Evolutionary conservation across 208 protist genomes (phyloP).

Genomic region (Leishmania amazonensis): DNA sequence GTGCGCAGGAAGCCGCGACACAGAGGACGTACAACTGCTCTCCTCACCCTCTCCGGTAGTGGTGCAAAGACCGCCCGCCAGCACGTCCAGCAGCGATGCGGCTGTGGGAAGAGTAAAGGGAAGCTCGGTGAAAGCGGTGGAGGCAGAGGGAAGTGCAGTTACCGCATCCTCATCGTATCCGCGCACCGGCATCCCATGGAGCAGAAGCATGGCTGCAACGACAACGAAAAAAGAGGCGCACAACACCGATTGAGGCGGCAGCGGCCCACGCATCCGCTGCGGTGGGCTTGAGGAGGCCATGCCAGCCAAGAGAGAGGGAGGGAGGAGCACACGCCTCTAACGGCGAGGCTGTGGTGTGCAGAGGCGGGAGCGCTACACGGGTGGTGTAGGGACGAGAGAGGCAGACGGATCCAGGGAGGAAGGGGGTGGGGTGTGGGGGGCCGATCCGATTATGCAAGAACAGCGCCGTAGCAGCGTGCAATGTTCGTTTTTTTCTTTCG

Average conservation of each 20-base stretch:
- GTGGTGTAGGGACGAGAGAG: neutral
- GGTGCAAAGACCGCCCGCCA: neutral
- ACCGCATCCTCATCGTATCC: neutral
- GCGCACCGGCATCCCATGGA: neutral
- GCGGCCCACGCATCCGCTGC: neutral
- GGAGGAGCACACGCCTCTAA: neutral
- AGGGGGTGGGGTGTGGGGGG: no score
- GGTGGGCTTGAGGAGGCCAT: neutral
- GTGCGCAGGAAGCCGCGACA: slow-evolving; percentile 3
- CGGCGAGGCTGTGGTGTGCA: neutral
- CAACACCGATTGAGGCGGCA: neutral
- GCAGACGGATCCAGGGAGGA: neutral
- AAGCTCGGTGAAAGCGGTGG: neutral
- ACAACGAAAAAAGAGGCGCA: neutral
- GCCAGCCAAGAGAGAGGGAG: no score
- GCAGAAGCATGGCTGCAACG: neutral
- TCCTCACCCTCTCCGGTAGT: neutral
- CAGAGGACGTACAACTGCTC: neutral
- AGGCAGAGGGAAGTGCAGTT: neutral
- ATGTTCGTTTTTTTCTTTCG: neutral
- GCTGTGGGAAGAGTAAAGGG: slow-evolving; percentile 11
- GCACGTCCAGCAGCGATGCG: neutral
- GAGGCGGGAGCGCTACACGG: neutral
- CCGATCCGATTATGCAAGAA: neutral
- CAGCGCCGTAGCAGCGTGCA: neutral